A percentile compares a stretch with the other conserved stretches of the same genome.
phyloP scores from a whole-genome alignment of 768 basidiomycete species.

The Amanita brunnescens region DNA sequence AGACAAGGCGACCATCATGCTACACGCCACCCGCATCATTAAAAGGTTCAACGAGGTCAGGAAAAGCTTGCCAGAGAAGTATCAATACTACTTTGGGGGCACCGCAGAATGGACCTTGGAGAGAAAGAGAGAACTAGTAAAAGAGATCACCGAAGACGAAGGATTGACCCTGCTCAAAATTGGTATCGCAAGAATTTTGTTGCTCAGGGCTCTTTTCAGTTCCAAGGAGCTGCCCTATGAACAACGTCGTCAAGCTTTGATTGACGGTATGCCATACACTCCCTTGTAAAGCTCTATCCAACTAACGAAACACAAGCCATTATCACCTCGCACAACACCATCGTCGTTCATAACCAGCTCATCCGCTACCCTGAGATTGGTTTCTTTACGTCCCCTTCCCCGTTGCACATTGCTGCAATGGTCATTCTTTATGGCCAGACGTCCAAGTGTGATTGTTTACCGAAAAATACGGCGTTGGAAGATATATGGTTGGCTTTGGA shows the following conservation, averaged over 20 bases:
- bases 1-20: conserved; percentile 60
- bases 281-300: background rate
- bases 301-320: conserved; percentile 42
- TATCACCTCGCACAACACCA: conserved; percentile 80
- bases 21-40: conserved; percentile 71
- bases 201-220: conserved; percentile 73
- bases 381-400: conserved; percentile 85
- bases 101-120: conserved; percentile 69
- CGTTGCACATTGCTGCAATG: conserved; percentile 86
- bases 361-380: conserved; percentile 80
- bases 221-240: conserved; percentile 60
- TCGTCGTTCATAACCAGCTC: conserved; percentile 75
- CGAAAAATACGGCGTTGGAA: conserved; percentile 59
- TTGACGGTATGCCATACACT: conserved; percentile 51
- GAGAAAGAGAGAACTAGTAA: conserved; percentile 54
- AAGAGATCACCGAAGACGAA: conserved; percentile 70
- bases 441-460: conserved; percentile 62
- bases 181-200: conserved; percentile 70
- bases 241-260: conserved; percentile 60
- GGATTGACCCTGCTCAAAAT: conserved; percentile 79
- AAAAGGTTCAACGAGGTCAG: conserved; percentile 68
- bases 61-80: conserved; percentile 59
- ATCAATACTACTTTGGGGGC: conserved; percentile 69
- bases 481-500: conserved; percentile 84
- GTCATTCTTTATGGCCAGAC: conserved; percentile 84